Base-by-base conservation (phyloP, 1,284 basidiomycete genomes). In the Gomphus sp. region DNA sequence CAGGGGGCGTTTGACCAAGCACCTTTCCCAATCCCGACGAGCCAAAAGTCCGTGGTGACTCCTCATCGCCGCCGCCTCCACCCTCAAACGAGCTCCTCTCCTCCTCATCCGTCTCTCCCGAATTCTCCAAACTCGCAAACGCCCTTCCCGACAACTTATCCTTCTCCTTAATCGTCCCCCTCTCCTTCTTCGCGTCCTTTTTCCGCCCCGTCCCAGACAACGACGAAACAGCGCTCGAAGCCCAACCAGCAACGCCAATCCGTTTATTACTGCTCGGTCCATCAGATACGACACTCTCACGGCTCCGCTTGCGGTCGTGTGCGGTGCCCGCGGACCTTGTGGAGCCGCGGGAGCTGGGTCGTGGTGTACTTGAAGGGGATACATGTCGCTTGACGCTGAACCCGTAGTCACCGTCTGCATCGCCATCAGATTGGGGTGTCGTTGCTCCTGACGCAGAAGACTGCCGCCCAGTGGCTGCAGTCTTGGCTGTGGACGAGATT, bases 171-270 rank as follows among this genome's bases (percentile, higher is more conserved):
- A 59, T 39, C 60, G 67, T 64, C 22, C 49, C 47, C 33, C 60
- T 51, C 81, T 87, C 75, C 82, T 85, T 55, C 74, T 73, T 28
- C 79, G 73, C 55, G n/a, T 60, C 57, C 56, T 58, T 60, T 51
- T 55, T 48, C 4, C 54, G 43, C n/a, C 53, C 59, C 3, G 58
- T 53, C 3, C 80, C 79, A 5, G 82, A 77, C 49, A 87, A 76
- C 25, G 79, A 80, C 55, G 75, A 80, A 57, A 85, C 77, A 18
- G 80, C 82, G 65, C 71, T 81, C 18, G 81, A 78, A 33, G 83
- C 81, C 85, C 87, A 88, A 3, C 81, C 84, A 2, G 82, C 73
- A 22, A 88, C 75, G 62, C 75, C 80, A 64, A 78, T 65, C 56
- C 66, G 70, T 64, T 68, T 66, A 25, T 14, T 43, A 8, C n/a